phyloP scores from a whole-genome alignment of 2,329 filamentous ascomycete genomes.

The Penicillium sp. region DNA sequence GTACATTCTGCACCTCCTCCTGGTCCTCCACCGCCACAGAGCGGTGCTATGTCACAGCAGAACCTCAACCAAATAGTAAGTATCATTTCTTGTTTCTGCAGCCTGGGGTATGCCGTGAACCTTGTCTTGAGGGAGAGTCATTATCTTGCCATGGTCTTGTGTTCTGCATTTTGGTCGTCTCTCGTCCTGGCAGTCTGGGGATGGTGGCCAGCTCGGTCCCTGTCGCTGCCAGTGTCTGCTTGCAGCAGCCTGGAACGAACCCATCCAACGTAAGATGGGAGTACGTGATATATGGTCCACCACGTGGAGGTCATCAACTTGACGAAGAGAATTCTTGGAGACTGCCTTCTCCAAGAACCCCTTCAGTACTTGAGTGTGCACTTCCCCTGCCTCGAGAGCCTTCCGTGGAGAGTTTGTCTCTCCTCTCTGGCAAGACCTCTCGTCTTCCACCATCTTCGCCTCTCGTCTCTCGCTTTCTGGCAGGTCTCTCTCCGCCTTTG shows the following conservation, averaged over 20 bases:
- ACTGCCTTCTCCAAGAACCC: background rate
- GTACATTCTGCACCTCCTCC: conserved; percentile 49
- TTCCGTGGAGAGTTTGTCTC: background rate
- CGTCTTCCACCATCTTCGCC: background rate
- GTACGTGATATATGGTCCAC: background rate
- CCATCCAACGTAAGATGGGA: background rate
- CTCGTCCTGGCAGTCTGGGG: background rate
- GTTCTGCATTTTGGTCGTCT: background rate
- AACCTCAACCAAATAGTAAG: conserved; percentile 96
- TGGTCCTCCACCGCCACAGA: conserved; percentile 36
- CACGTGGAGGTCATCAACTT: background rate
- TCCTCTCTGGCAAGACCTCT: background rate
- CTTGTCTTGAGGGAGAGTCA: background rate
- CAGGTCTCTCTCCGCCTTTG: background rate
- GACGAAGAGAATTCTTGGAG: background rate
- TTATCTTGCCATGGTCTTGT: background rate
- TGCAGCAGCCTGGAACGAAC: background rate
- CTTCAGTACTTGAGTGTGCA: background rate
- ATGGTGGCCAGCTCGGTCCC: background rate
- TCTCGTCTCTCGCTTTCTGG: too few relatives aligned
- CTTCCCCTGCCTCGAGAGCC: too few relatives aligned
- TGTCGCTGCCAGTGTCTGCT: background rate
- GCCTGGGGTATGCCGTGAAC: background rate
- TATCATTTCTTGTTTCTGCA: conserved; percentile 19
- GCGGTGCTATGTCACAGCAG: conserved; percentile 69